A percentile compares a stretch with the other conserved stretches of the same genome.
Evolutionary conservation across 2,329 filamentous ascomycete species (phyloP).

Genomic region (Kalaharituber pfeilii): DNA sequence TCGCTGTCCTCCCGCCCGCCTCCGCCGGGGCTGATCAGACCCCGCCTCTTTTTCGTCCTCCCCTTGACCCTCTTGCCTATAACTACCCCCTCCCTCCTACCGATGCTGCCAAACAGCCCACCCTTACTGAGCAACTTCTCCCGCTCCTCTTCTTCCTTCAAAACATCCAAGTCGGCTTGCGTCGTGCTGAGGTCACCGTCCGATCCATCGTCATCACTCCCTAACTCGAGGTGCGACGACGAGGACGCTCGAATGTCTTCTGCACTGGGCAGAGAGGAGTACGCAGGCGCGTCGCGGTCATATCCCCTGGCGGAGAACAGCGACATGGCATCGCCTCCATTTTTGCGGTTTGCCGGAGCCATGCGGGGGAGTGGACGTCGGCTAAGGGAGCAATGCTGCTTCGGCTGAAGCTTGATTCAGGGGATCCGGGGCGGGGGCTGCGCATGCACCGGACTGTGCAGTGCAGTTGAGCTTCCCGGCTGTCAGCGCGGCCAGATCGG

Average conservation of each 20-base stretch:
- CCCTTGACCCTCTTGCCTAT: conserved; percentile 22
- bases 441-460: too few species aligned
- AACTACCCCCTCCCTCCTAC: conserved; percentile 19
- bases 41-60: neutral
- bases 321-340: too few species aligned
- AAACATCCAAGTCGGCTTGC: conserved; percentile 47
- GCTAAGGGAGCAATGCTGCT: too few species aligned
- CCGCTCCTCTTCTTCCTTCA: conserved; percentile 59
- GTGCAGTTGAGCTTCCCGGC: too few species aligned
- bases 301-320: neutral
- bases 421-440: too few species aligned
- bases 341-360: too few species aligned
- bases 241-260: neutral
- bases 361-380: too few species aligned
- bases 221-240: neutral
- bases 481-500: too few species aligned
- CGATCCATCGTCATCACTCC: neutral
- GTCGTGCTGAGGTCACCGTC: neutral
- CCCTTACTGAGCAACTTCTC: conserved; percentile 36
- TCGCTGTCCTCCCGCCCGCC: neutral
- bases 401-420: too few species aligned
- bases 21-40: neutral
- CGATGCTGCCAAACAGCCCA: conserved; percentile 20
- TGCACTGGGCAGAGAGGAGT: neutral
- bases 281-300: neutral